Evolutionary conservation across 2,329 filamentous ascomycete genomes (phyloP), one percentile per base, ranked within the genome.

Genomic region (Neonectria sp.): DNA sequence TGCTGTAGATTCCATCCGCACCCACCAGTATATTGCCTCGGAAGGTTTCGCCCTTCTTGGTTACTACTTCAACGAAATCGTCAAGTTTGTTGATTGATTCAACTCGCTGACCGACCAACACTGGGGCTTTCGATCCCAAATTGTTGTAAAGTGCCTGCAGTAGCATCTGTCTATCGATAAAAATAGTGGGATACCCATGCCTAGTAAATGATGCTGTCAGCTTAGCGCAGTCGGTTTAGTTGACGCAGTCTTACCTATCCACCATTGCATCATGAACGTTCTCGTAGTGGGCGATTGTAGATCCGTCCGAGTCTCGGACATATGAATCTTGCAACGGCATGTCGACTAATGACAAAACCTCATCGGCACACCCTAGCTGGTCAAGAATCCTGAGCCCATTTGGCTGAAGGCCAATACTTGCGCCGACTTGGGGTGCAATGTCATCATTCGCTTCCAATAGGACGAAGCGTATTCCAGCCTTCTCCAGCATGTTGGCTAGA

Each of bases 311-410:
- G 24, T 2, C 46, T 2, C 46, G 46, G 11, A 49, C 13, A 17
- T 25, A 49, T 7, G 13, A 11, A 27, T 49, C 12, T 49, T 49
- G 24, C 21, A 49, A 15, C 12, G 46, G 46, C 46, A 12, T 49
- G 12, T 49, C 46, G 13, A 27, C 46, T 6, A 49, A 8, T 27
- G 46, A 15, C 13, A 49, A 8, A 13, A 49, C 12, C 17, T 65
- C 21, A 17, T 60, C 57, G n/a, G 79, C 78, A 79, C 6, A 76
- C 68, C 3, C 71, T 69, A 1, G 71, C 71, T 89, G 87, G 55
- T 88, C 86, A 1, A 88, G 71, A 8, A 88, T 83, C 0, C 82
- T 78, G 9, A 75, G 65, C 2, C 83, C 83, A 55, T 85, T 78
- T 0, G 86, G 79, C 1, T 80, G 65, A 0, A 88, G 69, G 1